These are phyloP conservation scores for Astragalus membranaceus DNA, from an alignment of 306 rosid species.

Conservation along the genomic window DNA sequence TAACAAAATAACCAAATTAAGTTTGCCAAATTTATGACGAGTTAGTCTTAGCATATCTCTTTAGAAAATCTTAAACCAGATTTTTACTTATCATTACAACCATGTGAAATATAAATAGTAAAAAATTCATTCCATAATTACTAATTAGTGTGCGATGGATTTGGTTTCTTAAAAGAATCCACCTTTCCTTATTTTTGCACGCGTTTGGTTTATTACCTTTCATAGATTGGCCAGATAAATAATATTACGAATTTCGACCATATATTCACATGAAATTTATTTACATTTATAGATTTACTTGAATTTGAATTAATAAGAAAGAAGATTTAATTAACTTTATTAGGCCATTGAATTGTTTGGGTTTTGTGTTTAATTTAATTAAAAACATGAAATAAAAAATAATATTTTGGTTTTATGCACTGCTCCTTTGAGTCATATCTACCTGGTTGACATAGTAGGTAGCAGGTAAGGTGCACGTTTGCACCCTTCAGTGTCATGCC, in stretches of 20 bases:
- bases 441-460: conserved; percentile 14
- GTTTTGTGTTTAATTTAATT: too few species aligned
- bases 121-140: not conserved
- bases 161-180: not conserved
- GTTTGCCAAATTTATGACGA: too few species aligned
- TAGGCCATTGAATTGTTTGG: not conserved
- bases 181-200: not conserved
- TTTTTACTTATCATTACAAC: not conserved
- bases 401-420: not conserved
- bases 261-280: too few species aligned
- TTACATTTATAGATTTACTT: too few species aligned
- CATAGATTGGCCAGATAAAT: too few species aligned
- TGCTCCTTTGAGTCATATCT: not conserved
- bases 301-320: too few species aligned
- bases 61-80: not conserved
- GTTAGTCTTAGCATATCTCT: not conserved
- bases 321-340: not conserved
- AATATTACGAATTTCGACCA: too few species aligned
- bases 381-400: not conserved
- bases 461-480: conserved; percentile 18
- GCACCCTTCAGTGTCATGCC: not conserved
- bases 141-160: not conserved
- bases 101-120: not conserved
- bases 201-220: not conserved
- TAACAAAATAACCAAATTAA: too few species aligned